Percentiles rank a stretch among this genome's conserved stretches.
Evolutionary conservation across 805 yeast genomes (phyloP).

Genomic region (Ogataea chonburiensis): DNA sequence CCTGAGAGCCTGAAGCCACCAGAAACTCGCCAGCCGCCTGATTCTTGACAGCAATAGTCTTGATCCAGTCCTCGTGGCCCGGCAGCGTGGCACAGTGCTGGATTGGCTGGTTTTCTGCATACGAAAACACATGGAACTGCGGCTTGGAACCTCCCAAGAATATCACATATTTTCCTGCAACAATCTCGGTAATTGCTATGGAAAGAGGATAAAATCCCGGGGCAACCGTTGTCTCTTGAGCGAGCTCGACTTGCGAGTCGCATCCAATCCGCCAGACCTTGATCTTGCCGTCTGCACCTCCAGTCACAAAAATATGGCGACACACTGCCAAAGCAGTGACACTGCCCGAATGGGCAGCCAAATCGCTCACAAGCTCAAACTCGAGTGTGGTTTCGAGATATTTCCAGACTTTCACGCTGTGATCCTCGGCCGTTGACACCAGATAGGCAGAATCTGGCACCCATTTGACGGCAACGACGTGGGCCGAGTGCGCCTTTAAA

Average conservation of each 20-base stretch:
- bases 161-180: conserved; percentile 40
- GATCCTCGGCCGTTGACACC: conserved; percentile 70
- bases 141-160: conserved; percentile 75
- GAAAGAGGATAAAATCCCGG: conserved; percentile 51
- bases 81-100: conserved; percentile 52
- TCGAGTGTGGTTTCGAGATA: conserved; percentile 20
- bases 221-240: conserved; percentile 37
- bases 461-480: conserved; percentile 67
- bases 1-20: conserved; percentile 91
- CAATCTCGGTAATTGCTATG: conserved; percentile 35
- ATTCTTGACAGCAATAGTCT: conserved; percentile 61
- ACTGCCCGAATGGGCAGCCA: conserved; percentile 46
- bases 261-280: conserved; percentile 45
- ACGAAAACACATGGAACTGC: conserved; percentile 52
- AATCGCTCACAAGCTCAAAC: conserved; percentile 34
- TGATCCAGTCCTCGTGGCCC: conserved; percentile 98
- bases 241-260: conserved; percentile 22
- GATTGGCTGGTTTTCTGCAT: conserved; percentile 33
- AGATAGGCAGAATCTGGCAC: conserved; percentile 44
- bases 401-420: conserved; percentile 60
- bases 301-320: conserved; percentile 49
- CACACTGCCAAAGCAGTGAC: conserved; percentile 53
- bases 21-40: conserved; percentile 52
- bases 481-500: conserved; percentile 58
- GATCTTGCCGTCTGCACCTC: conserved; percentile 62